Evolutionary conservation across 2,329 filamentous ascomycete species (phyloP), one percentile per base, ranked within the genome.

Genomic region (Seiridium cupressi): DNA sequence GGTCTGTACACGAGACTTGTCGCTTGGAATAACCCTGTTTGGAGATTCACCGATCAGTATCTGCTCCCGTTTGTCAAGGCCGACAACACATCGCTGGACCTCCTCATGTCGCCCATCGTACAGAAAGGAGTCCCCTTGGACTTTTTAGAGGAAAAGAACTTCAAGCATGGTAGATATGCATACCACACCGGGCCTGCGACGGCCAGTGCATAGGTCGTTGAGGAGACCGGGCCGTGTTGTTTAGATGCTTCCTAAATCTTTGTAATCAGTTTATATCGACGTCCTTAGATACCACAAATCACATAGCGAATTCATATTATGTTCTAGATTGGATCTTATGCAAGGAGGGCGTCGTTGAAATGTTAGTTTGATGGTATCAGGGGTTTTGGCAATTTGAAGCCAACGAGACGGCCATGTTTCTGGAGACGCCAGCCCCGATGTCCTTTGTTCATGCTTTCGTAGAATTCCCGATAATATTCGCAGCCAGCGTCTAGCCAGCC

Each of bases 371-470:
- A 5, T 10, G 26, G 3, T 35, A 3, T 11, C 18, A 8, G 10
- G 3, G 18, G 18, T 26, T 49, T 49, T 31, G 49, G 49, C 3
- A 60, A 36, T 18, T 47, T 49, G 18, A 67, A 66, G 8, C 61
- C 61, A 6, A 54, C 36, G 4, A 42, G 46, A 26, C 67, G 61
- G 4, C 76, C 77, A 60, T 79, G 68, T 61, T 65, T 72, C 53
- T 74, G 65, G n/a, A 64, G 54, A 3, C 73, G 73, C 74, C 76
- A 81, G 32, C 64, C 65, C 56, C 68, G 72, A 64, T 78, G 72
- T 0, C 79, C 79, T 18, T 73, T 64, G 34, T 57, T 57, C 36
- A 60, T 40, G 36, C 54, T 35, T 3, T 42, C 42, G 31, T 56
- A 53, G 5, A 60, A 49, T 10, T 51, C 47, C 32, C 54, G 31